Evolutionary conservation across 108 stramenopile species (phyloP), one percentile per base, ranked within the genome.

Genomic region (Cyclotella atomus): DNA sequence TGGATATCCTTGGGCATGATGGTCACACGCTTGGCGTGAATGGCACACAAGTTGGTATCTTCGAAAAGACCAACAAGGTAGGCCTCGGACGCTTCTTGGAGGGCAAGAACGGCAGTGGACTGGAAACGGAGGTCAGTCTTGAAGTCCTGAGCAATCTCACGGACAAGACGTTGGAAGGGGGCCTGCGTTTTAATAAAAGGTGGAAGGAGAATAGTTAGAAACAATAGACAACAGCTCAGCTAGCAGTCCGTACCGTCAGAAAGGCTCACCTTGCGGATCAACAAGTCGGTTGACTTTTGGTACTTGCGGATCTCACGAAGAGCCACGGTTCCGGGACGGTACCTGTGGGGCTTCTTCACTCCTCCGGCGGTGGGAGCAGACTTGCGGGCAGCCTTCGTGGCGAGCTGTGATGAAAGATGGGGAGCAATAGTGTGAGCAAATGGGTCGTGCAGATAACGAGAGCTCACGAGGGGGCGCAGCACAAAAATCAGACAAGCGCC

Each of bases 121-220:
- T 97, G 98, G 94, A 97, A 98, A 21, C 98, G 94, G 75, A 96
- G 90, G 83, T 98, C 98, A 55, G 85, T 91, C 92, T 97, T 97
- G 92, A 98, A 97, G 76, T 96, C 95, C 76, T 96, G 95, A 16
- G 96, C 96, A 60, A 98, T 96, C 89, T 97, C 97, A 83, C 95
- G 89, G 28, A 97, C 96, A 12, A 98, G 86, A 77, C 97, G 83
- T 73, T 89, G 88, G 84, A 91, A 91, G 71, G 90, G 90, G 9
- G 87, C 81, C 57, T 59, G 57, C 33, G 20, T 6, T 34, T 28
- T 29, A 30, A 30, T 17, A 15, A 59, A 32, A 59, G 2, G 15
- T 14, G 16, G 24, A 23, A 52, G 1, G 4, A 52, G 21, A 23
- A 10, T 1, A 23, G 21, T 21, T 52, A 23, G 21, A 23, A 52